A percentile compares a stretch with the other conserved stretches of the same genome.
Conservation (phyloP, 2,329 filamentous ascomycete species). For the Phoma sp. region DNA sequence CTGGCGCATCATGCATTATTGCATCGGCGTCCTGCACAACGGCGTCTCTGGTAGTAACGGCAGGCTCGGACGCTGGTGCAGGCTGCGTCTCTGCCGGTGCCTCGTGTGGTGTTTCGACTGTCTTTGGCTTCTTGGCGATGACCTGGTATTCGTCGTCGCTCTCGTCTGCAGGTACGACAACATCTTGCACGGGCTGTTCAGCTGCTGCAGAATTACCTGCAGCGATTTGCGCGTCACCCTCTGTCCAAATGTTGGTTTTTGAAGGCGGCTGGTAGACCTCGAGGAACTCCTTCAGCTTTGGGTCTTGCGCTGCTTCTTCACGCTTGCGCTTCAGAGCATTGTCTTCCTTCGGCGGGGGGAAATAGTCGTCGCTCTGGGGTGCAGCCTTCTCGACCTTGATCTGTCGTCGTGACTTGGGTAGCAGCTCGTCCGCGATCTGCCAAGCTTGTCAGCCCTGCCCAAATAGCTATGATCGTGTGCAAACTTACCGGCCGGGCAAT, state of each 20-base stretch:
- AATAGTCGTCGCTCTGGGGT: constrained; percentile 33
- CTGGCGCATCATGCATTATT: constrained; percentile 23
- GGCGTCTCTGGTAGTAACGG: background rate
- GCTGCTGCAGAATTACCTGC: constrained; percentile 16
- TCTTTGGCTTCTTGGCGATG: constrained; percentile 57
- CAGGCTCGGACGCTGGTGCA: background rate
- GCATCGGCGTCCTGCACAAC: constrained; percentile 22
- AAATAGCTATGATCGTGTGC: background rate
- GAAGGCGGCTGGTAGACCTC: constrained; percentile 77
- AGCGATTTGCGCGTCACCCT: constrained; percentile 53
- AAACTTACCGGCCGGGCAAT: constrained; percentile 76
- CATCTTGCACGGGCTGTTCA: constrained; percentile 27
- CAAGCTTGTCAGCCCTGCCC: constrained; percentile 33
- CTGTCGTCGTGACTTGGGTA: constrained; percentile 44
- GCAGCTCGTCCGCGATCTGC: constrained; percentile 43
- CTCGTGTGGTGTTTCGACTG: constrained; percentile 10
- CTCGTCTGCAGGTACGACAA: constrained; percentile 53
- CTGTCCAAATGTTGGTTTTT: constrained; percentile 68
- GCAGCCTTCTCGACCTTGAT: constrained; percentile 35
- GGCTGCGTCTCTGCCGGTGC: constrained; percentile 13
- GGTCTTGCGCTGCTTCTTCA: constrained; percentile 65
- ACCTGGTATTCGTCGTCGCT: constrained; percentile 80
- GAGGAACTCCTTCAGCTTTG: constrained; percentile 85
- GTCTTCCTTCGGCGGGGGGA: constrained; percentile 33
- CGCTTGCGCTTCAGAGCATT: constrained; percentile 72